phyloP scores from a whole-genome alignment of 2,329 filamentous ascomycete genomes.

The Ambrosiella cleistominuta region DNA sequence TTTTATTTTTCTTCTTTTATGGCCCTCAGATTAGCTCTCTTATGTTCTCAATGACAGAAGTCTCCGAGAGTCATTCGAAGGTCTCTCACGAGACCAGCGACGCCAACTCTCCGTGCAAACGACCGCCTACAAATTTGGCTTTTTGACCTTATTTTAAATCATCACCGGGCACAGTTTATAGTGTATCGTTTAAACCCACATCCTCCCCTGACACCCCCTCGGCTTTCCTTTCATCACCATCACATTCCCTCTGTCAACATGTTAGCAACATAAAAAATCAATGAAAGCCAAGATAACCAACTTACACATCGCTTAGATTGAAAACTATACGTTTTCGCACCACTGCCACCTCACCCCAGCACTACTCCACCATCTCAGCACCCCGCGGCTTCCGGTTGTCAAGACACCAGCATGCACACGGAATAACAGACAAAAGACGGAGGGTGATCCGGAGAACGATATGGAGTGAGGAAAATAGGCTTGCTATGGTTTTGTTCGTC shows the following conservation, averaged over 20 bases:
- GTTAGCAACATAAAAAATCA: no score
- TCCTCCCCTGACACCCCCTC: background rate
- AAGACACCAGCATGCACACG: background rate
- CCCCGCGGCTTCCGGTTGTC: conserved; percentile 3
- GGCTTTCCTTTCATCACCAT: background rate
- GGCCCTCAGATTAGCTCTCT: conserved; percentile 41
- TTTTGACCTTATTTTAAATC: conserved; percentile 30
- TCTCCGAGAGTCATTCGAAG: background rate
- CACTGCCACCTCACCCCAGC: conserved; percentile 15
- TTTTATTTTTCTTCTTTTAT: background rate
- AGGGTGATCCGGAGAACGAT: background rate
- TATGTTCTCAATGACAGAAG: conserved; percentile 30
- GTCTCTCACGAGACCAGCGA: background rate
- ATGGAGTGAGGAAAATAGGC: background rate
- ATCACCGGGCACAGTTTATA: conserved; percentile 26
- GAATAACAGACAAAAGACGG: background rate
- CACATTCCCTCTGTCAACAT: background rate
- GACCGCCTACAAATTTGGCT: conserved; percentile 38
- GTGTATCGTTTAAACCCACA: background rate
- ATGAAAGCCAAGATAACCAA: background rate
- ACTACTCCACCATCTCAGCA: background rate
- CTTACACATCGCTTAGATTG: conserved; percentile 29
- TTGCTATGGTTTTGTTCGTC: background rate
- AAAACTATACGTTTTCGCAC: conserved; percentile 29
- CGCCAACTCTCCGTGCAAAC: background rate